Percentiles rank a stretch among this genome's conserved stretches.
phyloP scores from a whole-genome alignment of 805 yeast species.

The Lipomyces mesembrius region DNA sequence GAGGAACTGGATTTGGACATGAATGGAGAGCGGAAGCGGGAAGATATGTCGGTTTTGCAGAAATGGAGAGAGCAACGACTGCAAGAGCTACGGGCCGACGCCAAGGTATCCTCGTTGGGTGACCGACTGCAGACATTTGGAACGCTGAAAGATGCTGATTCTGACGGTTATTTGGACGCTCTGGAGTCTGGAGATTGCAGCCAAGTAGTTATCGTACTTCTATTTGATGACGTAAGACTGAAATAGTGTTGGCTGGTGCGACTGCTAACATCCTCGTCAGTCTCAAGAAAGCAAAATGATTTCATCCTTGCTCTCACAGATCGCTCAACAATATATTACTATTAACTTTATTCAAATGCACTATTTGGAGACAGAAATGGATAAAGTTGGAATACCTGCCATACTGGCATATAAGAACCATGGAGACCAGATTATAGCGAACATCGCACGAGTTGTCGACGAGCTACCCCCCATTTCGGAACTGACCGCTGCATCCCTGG shows the following conservation, averaged over 20 bases:
- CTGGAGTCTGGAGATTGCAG: constrained; percentile 6
- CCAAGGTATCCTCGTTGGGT: neutral
- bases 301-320: neutral
- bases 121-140: constrained; percentile 9
- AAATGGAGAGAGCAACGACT: constrained; percentile 18
- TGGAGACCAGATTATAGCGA: constrained; percentile 14
- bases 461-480: constrained; percentile 19
- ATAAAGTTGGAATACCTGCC: constrained; percentile 15
- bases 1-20: constrained; percentile 21
- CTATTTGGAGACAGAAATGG: constrained; percentile 16
- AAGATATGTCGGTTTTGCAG: constrained; percentile 15
- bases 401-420: constrained; percentile 13
- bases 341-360: constrained; percentile 15
- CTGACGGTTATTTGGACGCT: constrained; percentile 15
- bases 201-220: constrained; percentile 14
- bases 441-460: constrained; percentile 17
- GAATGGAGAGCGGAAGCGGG: constrained; percentile 11
- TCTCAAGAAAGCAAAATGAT: constrained; percentile 6
- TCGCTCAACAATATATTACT: constrained; percentile 7
- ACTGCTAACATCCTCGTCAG: neutral
- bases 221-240: constrained; percentile 16
- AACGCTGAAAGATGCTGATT: constrained; percentile 2
- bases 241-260: neutral
- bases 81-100: constrained; percentile 10
- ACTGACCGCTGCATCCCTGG: neutral